phyloP scores from a whole-genome alignment of 768 basidiomycete species.

The Hericium rajendrae region DNA sequence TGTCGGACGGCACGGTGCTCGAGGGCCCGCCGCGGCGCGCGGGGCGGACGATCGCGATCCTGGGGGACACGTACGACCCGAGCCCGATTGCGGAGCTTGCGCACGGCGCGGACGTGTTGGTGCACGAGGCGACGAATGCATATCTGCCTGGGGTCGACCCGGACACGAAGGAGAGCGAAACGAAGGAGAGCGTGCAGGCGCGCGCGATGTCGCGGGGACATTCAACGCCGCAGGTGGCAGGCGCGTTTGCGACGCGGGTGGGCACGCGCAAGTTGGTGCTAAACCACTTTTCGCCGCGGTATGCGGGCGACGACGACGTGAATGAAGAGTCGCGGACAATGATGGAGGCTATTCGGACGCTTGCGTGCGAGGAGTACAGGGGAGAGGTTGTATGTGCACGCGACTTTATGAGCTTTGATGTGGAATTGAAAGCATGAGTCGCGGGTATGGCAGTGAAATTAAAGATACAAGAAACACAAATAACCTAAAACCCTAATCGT shows the following conservation, averaged over 20 bases:
- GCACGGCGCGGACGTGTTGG: slow-evolving; percentile 55
- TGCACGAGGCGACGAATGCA: slow-evolving; percentile 90
- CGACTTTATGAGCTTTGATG: slow-evolving; percentile 65
- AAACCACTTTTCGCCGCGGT: slow-evolving; percentile 82
- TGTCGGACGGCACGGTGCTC: slow-evolving; percentile 66
- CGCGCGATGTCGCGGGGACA: slow-evolving; percentile 73
- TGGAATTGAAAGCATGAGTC: slow-evolving; percentile 25
- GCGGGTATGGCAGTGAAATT: slow-evolving; percentile 1
- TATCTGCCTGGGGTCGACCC: slow-evolving; percentile 59
- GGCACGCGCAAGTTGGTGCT: slow-evolving; percentile 54
- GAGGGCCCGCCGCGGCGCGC: slow-evolving; percentile 53
- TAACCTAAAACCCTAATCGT: slow-evolving; percentile 25
- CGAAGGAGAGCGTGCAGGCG: slow-evolving; percentile 48
- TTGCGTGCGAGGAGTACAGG: slow-evolving; percentile 47
- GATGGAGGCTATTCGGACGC: slow-evolving; percentile 52
- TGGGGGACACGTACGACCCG: slow-evolving; percentile 82
- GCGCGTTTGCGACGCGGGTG: slow-evolving; percentile 61
- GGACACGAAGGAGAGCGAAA: slow-evolving; percentile 49
- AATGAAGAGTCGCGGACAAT: slow-evolving; percentile 36
- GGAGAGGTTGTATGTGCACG: slow-evolving; percentile 59
- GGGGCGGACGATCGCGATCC: slow-evolving; percentile 70
- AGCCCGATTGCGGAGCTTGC: slow-evolving; percentile 51
- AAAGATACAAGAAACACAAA: slow-evolving; percentile 5
- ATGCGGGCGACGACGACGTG: slow-evolving; percentile 54
- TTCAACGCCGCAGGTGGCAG: slow-evolving; percentile 89